These are phyloP conservation scores for Leucogyrophana mollusca DNA, from an alignment of 768 basidiomycete genomes.

Conservation along the genomic window DNA sequence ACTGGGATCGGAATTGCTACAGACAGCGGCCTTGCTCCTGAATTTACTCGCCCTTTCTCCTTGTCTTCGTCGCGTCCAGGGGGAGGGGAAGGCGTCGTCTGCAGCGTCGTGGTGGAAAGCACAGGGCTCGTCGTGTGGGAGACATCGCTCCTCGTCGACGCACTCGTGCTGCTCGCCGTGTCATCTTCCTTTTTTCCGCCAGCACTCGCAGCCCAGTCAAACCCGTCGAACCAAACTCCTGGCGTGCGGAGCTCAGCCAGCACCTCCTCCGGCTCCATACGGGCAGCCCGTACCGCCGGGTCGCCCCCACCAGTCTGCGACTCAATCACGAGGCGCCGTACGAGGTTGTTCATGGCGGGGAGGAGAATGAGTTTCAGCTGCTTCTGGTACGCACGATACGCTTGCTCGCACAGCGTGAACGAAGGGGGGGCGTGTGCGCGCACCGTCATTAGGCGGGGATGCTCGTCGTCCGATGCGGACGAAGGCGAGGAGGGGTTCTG, in stretches of 20 bases:
- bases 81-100: slow-evolving; percentile 78
- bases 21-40: slow-evolving; percentile 18
- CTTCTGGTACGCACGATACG: slow-evolving; percentile 55
- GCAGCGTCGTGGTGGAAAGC: slow-evolving; percentile 68
- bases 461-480: slow-evolving; percentile 27
- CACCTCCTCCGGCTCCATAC: slow-evolving; percentile 64
- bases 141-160: slow-evolving; percentile 47
- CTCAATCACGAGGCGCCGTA: slow-evolving; percentile 64
- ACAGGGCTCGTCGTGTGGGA: slow-evolving; percentile 72
- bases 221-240: slow-evolving; percentile 70
- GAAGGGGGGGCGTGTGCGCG: slow-evolving; percentile 57
- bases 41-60: slow-evolving; percentile 27
- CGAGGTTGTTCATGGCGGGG: slow-evolving; percentile 68
- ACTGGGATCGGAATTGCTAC: slow-evolving; percentile 40
- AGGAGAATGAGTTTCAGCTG: slow-evolving; percentile 60
- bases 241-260: slow-evolving; percentile 51
- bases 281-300: slow-evolving; percentile 53
- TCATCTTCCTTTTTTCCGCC: slow-evolving; percentile 42
- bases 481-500: slow-evolving; percentile 7
- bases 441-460: slow-evolving; percentile 50
- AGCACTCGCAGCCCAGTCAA: slow-evolving; percentile 52
- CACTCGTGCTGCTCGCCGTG: slow-evolving; percentile 38
- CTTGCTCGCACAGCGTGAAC: slow-evolving; percentile 60
- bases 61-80: slow-evolving; percentile 39
- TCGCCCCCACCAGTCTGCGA: slow-evolving; percentile 49